phyloP scores from a whole-genome alignment of 148 eudicot genomes.

The Silene latifolia region DNA sequence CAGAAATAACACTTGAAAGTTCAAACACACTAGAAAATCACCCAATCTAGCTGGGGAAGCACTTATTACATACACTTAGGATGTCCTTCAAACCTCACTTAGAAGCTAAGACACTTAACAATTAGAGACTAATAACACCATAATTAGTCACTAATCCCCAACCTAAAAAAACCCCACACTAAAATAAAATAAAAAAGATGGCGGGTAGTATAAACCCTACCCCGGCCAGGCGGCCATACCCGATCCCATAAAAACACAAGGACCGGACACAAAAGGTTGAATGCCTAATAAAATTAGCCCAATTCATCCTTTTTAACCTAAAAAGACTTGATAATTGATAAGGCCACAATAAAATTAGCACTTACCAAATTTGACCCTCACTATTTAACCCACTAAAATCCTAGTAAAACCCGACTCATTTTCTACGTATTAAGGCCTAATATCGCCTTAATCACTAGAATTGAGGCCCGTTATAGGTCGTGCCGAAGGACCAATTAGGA shows the following conservation, averaged over 20 bases:
- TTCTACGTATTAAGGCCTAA: neutral
- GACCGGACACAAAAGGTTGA: constrained; percentile 8
- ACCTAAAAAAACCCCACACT: neutral
- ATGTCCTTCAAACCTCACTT: constrained; percentile 8
- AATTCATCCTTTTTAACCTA: constrained; percentile 9
- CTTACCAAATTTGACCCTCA: constrained; percentile 24
- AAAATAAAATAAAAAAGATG: neutral
- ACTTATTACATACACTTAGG: constrained; percentile 30
- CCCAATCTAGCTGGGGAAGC: constrained; percentile 20
- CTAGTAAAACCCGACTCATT: neutral
- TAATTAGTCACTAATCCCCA: constrained; percentile 14
- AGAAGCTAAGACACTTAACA: neutral
- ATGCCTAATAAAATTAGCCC: neutral
- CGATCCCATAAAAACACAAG: constrained; percentile 26
- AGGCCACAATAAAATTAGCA: constrained; percentile 41
- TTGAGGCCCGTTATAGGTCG: constrained; percentile 57
- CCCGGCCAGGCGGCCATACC: constrained; percentile 26
- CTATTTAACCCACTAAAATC: neutral
- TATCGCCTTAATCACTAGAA: constrained; percentile 25
- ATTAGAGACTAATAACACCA: constrained; percentile 13
- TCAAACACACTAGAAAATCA: constrained; percentile 4
- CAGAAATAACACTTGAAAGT: neutral
- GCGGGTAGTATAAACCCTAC: constrained; percentile 29
- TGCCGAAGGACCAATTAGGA: constrained; percentile 63
- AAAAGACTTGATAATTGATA: constrained; percentile 12